Percentiles rank a stretch among this genome's conserved stretches.
phyloP scores from a whole-genome alignment of 2,329 filamentous ascomycete species.

The Tolypocladium sp. region DNA sequence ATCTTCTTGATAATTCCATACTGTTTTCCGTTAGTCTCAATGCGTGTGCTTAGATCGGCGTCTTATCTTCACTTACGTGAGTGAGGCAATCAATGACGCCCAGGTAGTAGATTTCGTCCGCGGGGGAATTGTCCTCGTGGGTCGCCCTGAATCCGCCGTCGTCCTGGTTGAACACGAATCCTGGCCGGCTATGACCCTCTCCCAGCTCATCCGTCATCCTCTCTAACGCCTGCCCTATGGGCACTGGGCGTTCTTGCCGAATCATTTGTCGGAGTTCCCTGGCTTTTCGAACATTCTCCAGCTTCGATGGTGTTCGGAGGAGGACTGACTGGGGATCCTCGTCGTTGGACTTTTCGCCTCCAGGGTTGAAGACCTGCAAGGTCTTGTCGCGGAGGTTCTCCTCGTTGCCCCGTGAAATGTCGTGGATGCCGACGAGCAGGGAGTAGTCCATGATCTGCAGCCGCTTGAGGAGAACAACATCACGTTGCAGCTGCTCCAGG shows the following conservation, averaged over 20 bases:
- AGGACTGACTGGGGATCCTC: conserved; percentile 58
- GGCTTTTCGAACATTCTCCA: conserved; percentile 86
- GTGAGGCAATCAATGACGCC: conserved; percentile 98
- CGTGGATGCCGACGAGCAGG: conserved; percentile 87
- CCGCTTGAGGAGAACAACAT: conserved; percentile 78
- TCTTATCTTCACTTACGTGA: conserved; percentile 56
- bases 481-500: conserved; percentile 76
- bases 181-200: conserved; percentile 58
- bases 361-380: conserved; percentile 86
- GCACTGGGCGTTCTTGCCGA: conserved; percentile 86
- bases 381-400: conserved; percentile 88
- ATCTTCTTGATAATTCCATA: conserved; percentile 92
- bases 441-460: conserved; percentile 99
- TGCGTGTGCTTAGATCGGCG: conserved; percentile 3
- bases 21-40: conserved; percentile 35
- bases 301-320: conserved; percentile 82
- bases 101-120: conserved; percentile 93
- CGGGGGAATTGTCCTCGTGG: conserved; percentile 75
- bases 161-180: conserved; percentile 83
- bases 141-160: conserved; percentile 91
- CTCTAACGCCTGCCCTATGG: conserved; percentile 72
- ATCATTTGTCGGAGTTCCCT: conserved; percentile 87
- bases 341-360: conserved; percentile 50
- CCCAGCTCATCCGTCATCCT: conserved; percentile 88
- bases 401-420: conserved; percentile 82